phyloP scores from a whole-genome alignment of 164 flowering plant species.

The Nelumbo lutea region DNA sequence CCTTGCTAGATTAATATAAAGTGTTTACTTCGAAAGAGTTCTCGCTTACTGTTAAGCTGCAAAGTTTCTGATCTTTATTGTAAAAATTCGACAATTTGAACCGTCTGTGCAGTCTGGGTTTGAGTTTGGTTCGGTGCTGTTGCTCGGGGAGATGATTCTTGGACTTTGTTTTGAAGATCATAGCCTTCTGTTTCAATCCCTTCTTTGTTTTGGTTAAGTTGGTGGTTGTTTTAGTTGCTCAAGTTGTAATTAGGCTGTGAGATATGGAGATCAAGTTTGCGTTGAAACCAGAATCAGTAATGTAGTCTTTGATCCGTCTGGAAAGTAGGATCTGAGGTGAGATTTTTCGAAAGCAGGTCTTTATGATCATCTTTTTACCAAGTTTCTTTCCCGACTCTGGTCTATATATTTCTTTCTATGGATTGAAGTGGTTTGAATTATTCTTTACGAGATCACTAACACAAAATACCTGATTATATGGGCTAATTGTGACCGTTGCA shows the following conservation, averaged over 20 bases:
- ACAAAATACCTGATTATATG: conserved; percentile 13
- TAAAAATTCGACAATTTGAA: background rate
- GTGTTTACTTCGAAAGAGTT: background rate
- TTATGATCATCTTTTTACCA: background rate
- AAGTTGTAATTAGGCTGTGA: conserved; percentile 15
- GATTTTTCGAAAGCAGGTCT: background rate
- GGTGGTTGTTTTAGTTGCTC: conserved; percentile 6
- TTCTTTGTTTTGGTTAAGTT: background rate
- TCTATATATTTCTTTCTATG: background rate
- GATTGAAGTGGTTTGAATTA: background rate
- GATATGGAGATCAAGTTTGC: conserved; percentile 15
- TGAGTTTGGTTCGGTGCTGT: background rate
- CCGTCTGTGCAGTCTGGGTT: background rate
- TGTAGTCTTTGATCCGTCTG: conserved; percentile 19
- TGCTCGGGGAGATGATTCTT: background rate
- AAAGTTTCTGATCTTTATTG: background rate
- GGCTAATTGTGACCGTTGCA: conserved; percentile 6
- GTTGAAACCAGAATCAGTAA: conserved; percentile 18
- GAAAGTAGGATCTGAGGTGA: conserved; percentile 10
- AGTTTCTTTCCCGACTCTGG: background rate
- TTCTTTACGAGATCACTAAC: conserved; percentile 2
- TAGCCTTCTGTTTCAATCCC: background rate
- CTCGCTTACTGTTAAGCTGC: background rate
- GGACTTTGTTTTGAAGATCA: background rate
- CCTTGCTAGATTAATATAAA: background rate